Conservation (phyloP, 768 basidiomycete species). For the Boletus reticuloceps region DNA sequence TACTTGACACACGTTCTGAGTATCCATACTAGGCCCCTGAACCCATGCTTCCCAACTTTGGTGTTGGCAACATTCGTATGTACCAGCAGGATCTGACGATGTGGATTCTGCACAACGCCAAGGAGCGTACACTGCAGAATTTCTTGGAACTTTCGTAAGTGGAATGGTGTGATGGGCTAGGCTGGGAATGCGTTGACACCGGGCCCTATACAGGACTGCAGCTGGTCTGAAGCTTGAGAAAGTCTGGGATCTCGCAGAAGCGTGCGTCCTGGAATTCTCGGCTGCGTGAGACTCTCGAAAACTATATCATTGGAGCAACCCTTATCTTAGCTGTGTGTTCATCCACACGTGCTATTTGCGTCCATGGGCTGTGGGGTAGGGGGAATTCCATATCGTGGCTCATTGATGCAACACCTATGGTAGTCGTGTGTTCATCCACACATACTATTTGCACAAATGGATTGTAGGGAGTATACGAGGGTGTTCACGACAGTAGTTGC, state of each 20-base stretch:
- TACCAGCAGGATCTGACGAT: conserved; percentile 33
- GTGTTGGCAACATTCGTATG: conserved; percentile 27
- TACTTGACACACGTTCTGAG: neutral
- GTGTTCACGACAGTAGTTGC: neutral
- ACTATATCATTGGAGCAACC: no score
- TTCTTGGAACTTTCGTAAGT: conserved; percentile 30
- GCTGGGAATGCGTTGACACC: conserved; percentile 1
- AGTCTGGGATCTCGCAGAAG: conserved; percentile 30
- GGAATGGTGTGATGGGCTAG: neutral
- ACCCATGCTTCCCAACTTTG: conserved; percentile 34
- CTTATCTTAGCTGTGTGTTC: no score
- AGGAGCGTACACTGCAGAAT: conserved; percentile 32
- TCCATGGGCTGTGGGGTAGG: no score
- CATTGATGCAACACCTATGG: neutral
- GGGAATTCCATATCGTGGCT: neutral
- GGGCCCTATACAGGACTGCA: conserved; percentile 8
- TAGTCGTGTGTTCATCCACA: conserved; percentile 18
- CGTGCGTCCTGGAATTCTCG: conserved; percentile 24
- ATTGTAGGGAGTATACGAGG: neutral
- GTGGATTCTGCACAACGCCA: conserved; percentile 30
- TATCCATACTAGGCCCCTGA: conserved; percentile 28
- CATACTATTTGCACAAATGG: neutral
- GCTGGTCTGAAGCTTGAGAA: conserved; percentile 31
- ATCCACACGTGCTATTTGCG: no score
- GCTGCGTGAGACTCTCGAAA: conserved; percentile 13